Conservation (phyloP, 2,329 filamentous ascomycete genomes). For the Ceratocystis harringtonii region DNA sequence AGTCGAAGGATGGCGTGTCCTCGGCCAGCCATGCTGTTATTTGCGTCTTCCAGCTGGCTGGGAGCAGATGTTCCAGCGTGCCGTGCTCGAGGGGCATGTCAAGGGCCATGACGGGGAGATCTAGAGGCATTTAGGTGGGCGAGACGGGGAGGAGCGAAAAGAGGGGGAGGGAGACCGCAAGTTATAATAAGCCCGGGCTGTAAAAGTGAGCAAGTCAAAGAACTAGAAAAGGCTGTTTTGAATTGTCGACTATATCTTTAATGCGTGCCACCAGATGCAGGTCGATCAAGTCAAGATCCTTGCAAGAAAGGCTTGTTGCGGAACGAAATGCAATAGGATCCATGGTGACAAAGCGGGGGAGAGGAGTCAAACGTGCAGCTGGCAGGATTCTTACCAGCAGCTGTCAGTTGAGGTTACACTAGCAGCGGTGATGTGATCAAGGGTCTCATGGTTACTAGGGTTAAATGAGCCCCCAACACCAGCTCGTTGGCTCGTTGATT, state of each 20-base stretch:
- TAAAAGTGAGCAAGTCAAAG: too few species aligned
- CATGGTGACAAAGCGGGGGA: neutral
- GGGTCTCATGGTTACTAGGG: neutral
- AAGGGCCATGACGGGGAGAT: constrained; percentile 15
- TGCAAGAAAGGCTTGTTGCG: neutral
- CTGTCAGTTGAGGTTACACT: neutral
- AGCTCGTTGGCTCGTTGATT: neutral
- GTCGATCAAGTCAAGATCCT: neutral
- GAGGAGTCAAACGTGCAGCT: neutral
- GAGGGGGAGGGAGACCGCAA: neutral
- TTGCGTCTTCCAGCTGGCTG: constrained; percentile 66
- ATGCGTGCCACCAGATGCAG: neutral
- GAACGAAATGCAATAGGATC: neutral
- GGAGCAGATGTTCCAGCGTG: constrained; percentile 54
- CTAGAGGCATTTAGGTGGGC: constrained; percentile 7
- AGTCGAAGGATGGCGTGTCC: constrained; percentile 93
- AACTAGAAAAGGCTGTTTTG: too few species aligned
- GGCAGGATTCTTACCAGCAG: neutral
- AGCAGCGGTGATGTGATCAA: neutral
- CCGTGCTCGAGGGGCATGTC: constrained; percentile 25
- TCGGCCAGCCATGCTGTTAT: constrained; percentile 82
- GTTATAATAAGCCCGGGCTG: too few species aligned
- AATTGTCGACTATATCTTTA: neutral
- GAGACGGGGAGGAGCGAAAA: neutral
- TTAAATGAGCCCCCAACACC: neutral